Evolutionary conservation across 148 eudicot genomes (phyloP), one percentile per base, ranked within the genome.

Genomic region (Dianthus caryophyllus): DNA sequence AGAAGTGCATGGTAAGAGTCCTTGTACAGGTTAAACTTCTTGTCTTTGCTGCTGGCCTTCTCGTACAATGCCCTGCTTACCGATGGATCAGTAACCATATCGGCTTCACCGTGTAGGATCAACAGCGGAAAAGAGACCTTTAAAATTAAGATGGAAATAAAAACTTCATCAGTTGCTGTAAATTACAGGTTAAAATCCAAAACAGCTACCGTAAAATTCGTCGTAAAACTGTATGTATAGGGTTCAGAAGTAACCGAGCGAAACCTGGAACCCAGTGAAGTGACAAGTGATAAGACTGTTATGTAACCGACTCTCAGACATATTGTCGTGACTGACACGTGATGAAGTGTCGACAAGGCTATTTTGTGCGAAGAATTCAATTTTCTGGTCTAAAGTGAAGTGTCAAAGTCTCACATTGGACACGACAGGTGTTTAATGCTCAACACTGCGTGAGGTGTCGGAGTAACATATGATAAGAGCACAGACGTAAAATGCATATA

Each of bases 81-180:
- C 0, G 92, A 86, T 48, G 97, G 96, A 82, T 94, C 97, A 0
- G 97, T 94, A 64, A 94, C 93, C 25, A 41, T 57, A 68, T 94
- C 99, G n/a, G 83, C 86, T 73, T 88, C 86, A 41, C 99, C 99
- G 10, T 94, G 99, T 74, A 94, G 77, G 80, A 90, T 90, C 77
- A 94, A 71, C 65, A 94, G 73, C 46, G 99, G 96, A 79, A 90
- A 74, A 61, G 90, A 84, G 12, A 94, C 93, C 97, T 94, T 33
- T 25, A 64, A 63, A 78, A 64, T 58, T 26, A 64, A 36, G 6
- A 41, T 33, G 22, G 20, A 51, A 18, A 64, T 6, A 61, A n/a
- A 39, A 26, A 16, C 6, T 12, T 22, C 22, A 36, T 36, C 24
- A 69, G 14, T 76, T 29, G 18, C 17, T 16, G 24, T 6, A 24